Evolutionary conservation across 108 stramenopile genomes (phyloP).

Genomic region (Pseudonitzschia pungens): DNA sequence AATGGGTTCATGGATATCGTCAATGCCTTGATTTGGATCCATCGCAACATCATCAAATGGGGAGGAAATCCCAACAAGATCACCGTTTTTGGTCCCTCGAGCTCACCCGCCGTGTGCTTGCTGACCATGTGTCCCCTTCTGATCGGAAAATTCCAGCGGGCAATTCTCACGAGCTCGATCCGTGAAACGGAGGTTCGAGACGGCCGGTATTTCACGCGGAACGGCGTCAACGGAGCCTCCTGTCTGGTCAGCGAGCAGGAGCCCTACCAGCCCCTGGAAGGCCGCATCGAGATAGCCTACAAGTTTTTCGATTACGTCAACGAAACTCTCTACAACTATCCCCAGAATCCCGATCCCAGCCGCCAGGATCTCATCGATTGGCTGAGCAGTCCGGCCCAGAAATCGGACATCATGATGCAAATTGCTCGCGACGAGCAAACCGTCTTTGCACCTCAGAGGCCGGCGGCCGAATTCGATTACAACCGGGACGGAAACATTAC

Average conservation of each 20-base stretch:
- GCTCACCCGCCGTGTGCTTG: conserved; percentile 1
- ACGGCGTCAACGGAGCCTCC: not conserved
- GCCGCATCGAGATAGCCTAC: not conserved
- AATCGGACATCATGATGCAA: not conserved
- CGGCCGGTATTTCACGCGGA: not conserved
- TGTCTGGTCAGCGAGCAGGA: not conserved
- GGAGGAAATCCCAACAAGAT: conserved; percentile 80
- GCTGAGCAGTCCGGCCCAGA: not conserved
- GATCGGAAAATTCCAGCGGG: not conserved
- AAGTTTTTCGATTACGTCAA: conserved; percentile 9
- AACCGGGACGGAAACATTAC: not conserved
- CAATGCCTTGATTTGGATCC: conserved; percentile 71
- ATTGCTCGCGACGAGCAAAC: not conserved
- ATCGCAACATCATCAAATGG: conserved; percentile 70
- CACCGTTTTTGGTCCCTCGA: conserved; percentile 65
- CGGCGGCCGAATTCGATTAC: not conserved
- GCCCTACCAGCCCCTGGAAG: not conserved
- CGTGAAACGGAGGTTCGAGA: not conserved
- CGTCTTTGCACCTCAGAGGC: not conserved
- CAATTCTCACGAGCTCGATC: not conserved
- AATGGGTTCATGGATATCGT: conserved; percentile 61
- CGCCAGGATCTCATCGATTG: conserved; percentile 5
- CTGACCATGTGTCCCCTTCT: not conserved
- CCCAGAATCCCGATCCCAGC: not conserved
- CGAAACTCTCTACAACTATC: not conserved